These are phyloP conservation scores for Mrakia blollopis DNA, from an alignment of 768 basidiomycete species.

Conservation along the genomic window DNA sequence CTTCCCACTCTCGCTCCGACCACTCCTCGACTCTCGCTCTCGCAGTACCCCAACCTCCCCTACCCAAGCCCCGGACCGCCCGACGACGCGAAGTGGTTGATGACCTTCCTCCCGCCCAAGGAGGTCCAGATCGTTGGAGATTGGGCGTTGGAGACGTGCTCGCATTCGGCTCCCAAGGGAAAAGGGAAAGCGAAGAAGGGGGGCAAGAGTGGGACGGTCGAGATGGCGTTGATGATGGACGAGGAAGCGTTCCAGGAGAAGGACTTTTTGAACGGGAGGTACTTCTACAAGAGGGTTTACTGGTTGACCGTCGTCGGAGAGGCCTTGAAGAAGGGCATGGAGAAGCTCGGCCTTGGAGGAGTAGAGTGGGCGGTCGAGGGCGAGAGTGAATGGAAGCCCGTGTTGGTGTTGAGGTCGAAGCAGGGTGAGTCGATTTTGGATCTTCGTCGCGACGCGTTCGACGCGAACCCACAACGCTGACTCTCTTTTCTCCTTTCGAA, in stretches of 20 bases:
- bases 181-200: slow-evolving; percentile 18
- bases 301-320: slow-evolving; percentile 76
- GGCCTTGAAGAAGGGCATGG: slow-evolving; percentile 39
- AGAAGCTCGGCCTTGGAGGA: slow-evolving; percentile 44
- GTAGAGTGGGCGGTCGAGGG: slow-evolving; percentile 51
- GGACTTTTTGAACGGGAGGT: slow-evolving; percentile 81
- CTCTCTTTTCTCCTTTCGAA: slow-evolving; percentile 55
- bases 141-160: slow-evolving; percentile 72
- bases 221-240: slow-evolving; percentile 84
- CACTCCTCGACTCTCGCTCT: slow-evolving; percentile 42
- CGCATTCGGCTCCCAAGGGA: slow-evolving; percentile 62
- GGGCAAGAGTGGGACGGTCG: slow-evolving; percentile 58
- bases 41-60: slow-evolving; percentile 51
- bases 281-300: slow-evolving; percentile 86
- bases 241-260: slow-evolving; percentile 91
- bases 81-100: slow-evolving; percentile 81
- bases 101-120: slow-evolving; percentile 69
- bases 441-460: background rate
- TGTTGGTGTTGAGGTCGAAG: slow-evolving; percentile 25
- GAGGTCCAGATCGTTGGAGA: slow-evolving; percentile 77
- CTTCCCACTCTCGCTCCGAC: slow-evolving; percentile 56
- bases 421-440: slow-evolving; percentile 16
- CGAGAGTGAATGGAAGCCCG: slow-evolving; percentile 29
- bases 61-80: slow-evolving; percentile 66
- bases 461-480: slow-evolving; percentile 50